Evolutionary conservation across 2,329 filamentous ascomycete genomes (phyloP), one percentile per base, ranked within the genome.

Genomic region (Colletotrichum brevisporum): DNA sequence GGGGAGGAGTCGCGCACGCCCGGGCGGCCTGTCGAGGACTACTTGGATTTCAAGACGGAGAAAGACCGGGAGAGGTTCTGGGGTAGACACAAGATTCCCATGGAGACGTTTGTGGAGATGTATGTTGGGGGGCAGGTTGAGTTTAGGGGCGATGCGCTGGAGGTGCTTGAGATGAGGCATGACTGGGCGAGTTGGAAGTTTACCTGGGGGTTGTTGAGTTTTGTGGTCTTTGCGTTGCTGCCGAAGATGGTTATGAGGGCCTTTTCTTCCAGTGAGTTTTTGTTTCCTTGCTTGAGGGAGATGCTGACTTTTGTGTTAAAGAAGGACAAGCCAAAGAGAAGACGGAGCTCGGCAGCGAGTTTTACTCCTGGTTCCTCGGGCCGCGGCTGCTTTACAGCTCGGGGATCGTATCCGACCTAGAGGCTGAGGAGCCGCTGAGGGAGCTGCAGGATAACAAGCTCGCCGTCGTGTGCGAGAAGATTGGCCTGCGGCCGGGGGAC

Each of bases 371-470:
- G 93, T 97, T 97, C 86, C 87, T 97, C 70, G 94, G 94, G 71
- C 94, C 93, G 68, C 93, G 94, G 77, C 97, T 97, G 94, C 92
- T 97, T 81, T 97, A 97, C 84, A 97, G 94, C 56, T 95, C 92
- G 50, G 94, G 94, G 75, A 85, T 97, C 74, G 94, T 97, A 78
- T 90, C 91, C 67, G 92, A 97, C 78, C 88, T 92, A 81, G 90
- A 90, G 82, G 86, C 85, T 73, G 94, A 96, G 81, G 94, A 97
- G 82, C 86, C 88, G 39, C 89, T 97, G 36, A 94, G 97, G 82
- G 86, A 97, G 81, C 87, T 97, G 39, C 94, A 97, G 84, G 94
- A 97, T 82, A 97, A 97, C 88, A 97, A 97, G 83, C 85, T 97
- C 74, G 90, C 91, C 73, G 86, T 95, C 73, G 94, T 97, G 57